These are phyloP conservation scores for Vaccinium corymbosum DNA, from an alignment of 148 eudicot genomes.

Conservation along the genomic window DNA sequence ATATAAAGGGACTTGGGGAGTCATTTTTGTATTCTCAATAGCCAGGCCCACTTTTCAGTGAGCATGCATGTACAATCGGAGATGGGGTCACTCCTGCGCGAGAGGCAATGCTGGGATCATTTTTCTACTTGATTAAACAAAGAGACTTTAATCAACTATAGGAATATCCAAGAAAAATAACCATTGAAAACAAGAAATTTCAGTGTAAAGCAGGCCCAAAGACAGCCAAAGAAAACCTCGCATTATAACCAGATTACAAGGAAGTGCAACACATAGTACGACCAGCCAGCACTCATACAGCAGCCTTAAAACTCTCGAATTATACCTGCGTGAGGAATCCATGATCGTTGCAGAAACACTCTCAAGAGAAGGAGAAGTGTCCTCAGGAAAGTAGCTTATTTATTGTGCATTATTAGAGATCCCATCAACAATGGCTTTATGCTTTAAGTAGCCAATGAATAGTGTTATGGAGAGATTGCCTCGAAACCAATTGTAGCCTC, in stretches of 20 bases:
- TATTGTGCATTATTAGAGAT: too few relatives aligned
- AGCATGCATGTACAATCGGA: background rate
- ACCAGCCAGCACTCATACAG: background rate
- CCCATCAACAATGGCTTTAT: too few relatives aligned
- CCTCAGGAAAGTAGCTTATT: too few relatives aligned
- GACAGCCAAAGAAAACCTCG: background rate
- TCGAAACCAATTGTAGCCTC: background rate
- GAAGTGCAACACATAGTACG: background rate
- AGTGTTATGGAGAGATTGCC: background rate
- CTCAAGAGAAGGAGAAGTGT: too few relatives aligned
- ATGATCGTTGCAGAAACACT: too few relatives aligned
- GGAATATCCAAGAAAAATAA: background rate
- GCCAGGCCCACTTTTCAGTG: background rate
- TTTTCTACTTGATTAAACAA: background rate
- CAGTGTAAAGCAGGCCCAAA: background rate
- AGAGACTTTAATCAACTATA: background rate
- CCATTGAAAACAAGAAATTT: background rate
- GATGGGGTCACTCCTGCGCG: background rate
- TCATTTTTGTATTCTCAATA: background rate
- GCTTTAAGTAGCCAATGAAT: background rate
- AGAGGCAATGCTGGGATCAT: background rate
- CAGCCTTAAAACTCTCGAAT: too few relatives aligned
- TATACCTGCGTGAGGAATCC: too few relatives aligned
- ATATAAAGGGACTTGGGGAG: background rate
- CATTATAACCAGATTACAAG: background rate